These are phyloP conservation scores for Trichophyton benhamiae DNA, from an alignment of 2,329 filamentous ascomycete species.

Conservation along the genomic window DNA sequence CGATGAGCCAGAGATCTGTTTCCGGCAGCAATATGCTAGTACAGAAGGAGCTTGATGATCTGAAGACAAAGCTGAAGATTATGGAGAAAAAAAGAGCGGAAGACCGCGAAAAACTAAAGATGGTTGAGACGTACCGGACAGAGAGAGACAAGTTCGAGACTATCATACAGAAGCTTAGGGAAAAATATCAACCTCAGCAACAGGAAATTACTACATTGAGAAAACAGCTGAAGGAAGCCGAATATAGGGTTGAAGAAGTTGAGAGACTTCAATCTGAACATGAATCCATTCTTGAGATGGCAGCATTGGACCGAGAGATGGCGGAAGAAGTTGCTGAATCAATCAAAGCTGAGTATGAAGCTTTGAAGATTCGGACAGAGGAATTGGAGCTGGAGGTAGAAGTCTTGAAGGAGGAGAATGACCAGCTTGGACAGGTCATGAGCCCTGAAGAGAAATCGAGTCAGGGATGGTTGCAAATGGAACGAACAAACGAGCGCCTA, in stretches of 20 bases:
- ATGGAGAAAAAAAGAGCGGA: slow-evolving; percentile 79
- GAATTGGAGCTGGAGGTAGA: slow-evolving; percentile 83
- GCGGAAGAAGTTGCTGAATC: slow-evolving; percentile 85
- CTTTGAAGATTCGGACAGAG: slow-evolving; percentile 61
- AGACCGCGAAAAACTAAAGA: slow-evolving; percentile 73
- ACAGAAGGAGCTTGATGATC: slow-evolving; percentile 64
- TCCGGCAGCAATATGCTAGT: slow-evolving; percentile 35
- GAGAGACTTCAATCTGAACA: slow-evolving; percentile 70
- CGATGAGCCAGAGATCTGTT: slow-evolving; percentile 29
- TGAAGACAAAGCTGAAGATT: slow-evolving; percentile 75
- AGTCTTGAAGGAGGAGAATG: slow-evolving; percentile 74
- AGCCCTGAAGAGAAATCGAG: slow-evolving; percentile 76
- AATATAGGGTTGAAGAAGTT: slow-evolving; percentile 55
- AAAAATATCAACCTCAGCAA: slow-evolving; percentile 75
- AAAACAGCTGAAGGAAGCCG: slow-evolving; percentile 64
- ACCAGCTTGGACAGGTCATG: slow-evolving; percentile 72
- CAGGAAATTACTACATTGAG: slow-evolving; percentile 66
- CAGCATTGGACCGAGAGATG: slow-evolving; percentile 85
- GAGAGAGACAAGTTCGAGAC: slow-evolving; percentile 47
- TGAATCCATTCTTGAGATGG: slow-evolving; percentile 73
- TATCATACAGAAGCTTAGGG: slow-evolving; percentile 82
- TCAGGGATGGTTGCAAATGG: slow-evolving; percentile 81
- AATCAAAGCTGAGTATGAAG: slow-evolving; percentile 66
- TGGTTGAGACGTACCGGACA: slow-evolving; percentile 59
- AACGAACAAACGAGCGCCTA: slow-evolving; percentile 76